These are phyloP conservation scores for Silene vulgaris DNA, from an alignment of 179 eudicot species.

Conservation along the genomic window DNA sequence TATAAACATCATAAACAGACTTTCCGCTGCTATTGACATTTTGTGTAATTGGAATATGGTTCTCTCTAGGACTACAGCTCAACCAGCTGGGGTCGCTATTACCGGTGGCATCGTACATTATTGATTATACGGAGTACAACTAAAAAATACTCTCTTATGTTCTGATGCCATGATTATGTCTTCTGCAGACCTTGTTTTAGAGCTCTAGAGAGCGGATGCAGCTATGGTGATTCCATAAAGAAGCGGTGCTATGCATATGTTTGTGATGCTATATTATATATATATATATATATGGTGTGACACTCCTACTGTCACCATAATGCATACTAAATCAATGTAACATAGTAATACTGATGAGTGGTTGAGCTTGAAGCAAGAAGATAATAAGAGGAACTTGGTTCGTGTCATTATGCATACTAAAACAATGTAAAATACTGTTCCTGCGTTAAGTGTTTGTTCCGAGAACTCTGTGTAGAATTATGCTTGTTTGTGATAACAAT, in stretches of 20 bases:
- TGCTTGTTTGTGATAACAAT: conserved; percentile 6
- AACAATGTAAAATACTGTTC: conserved; percentile 18
- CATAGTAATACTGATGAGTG: conserved; percentile 16
- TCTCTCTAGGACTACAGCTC: no score
- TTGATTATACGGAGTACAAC: no score
- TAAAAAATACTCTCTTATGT: not conserved
- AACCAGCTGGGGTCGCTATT: no score
- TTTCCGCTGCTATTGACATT: no score
- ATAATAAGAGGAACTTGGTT: conserved; percentile 23
- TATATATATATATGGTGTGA: not conserved
- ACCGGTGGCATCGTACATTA: no score
- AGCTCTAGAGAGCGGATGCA: conserved; percentile 43
- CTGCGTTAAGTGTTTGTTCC: not conserved
- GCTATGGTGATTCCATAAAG: conserved; percentile 16
- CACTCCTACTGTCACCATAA: conserved; percentile 3
- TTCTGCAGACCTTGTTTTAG: conserved; percentile 56
- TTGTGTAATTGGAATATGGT: no score
- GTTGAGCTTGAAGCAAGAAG: conserved; percentile 17
- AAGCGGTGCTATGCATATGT: conserved; percentile 16
- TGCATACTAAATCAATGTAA: conserved; percentile 17
- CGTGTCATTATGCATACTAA: conserved; percentile 8
- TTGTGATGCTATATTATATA: conserved; percentile 18
- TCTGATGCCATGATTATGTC: conserved; percentile 22
- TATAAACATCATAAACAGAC: no score
- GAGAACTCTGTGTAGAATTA: not conserved